These are phyloP conservation scores for Eimeria sp. DNA, from an alignment of 169 alveolate genomes.

Conservation along the genomic window DNA sequence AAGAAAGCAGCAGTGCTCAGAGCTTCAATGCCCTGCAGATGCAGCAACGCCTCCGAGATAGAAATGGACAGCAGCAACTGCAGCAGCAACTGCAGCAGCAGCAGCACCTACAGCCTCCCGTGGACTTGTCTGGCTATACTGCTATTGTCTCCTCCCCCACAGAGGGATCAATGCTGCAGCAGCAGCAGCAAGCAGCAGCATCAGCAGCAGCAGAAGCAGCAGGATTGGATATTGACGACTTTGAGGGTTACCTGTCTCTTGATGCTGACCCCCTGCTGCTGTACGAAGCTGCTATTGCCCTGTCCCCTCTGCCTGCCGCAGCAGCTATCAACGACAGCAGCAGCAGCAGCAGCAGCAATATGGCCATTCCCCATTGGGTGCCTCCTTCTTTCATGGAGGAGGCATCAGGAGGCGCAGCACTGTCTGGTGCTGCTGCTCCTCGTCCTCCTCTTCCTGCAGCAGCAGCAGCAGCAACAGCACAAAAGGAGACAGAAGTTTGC, in stretches of 20 bases:
- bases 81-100: too few relatives aligned
- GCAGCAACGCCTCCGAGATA: background rate
- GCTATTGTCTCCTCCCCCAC: too few relatives aligned
- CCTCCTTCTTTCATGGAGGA: background rate
- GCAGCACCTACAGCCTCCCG: too few relatives aligned
- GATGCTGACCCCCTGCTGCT: too few relatives aligned
- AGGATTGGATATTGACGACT: too few relatives aligned
- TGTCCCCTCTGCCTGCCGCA: background rate
- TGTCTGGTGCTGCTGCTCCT: background rate
- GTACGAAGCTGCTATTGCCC: background rate
- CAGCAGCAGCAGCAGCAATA: conserved; percentile 23
- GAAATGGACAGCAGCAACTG: too few relatives aligned
- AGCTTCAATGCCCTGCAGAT: background rate
- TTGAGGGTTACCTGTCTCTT: too few relatives aligned
- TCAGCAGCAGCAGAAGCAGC: too few relatives aligned
- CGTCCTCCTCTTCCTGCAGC: too few relatives aligned
- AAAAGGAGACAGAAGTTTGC: conserved; percentile 38
- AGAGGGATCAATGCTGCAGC: too few relatives aligned
- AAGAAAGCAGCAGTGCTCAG: background rate
- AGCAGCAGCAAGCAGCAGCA: too few relatives aligned
- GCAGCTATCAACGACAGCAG: background rate
- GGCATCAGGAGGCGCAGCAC: background rate
- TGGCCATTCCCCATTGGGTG: background rate
- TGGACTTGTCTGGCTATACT: too few relatives aligned
- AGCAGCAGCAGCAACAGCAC: conserved; percentile 37